Percentiles rank a stretch among this genome's conserved stretches.
Conservation (phyloP, 179 eudicot genomes). For the Dionaea muscipula region DNA sequence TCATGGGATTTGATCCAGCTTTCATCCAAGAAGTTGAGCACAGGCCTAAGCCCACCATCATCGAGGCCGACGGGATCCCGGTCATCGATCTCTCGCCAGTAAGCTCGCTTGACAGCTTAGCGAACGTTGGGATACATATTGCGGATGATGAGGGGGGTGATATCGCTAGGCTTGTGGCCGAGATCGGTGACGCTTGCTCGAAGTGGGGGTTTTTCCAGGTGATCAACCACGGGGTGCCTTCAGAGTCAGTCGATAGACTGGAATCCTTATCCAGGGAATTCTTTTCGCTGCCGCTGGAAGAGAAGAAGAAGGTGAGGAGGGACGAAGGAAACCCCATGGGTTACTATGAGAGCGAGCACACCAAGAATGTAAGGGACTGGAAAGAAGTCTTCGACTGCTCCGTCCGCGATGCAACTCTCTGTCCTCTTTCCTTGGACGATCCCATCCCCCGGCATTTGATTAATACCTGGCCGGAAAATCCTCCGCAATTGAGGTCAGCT, state of each 20-base stretch:
- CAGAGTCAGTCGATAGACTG: constrained; percentile 15
- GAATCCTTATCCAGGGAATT: constrained; percentile 23
- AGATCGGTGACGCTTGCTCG: constrained; percentile 28
- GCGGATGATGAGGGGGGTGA: background rate
- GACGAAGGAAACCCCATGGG: constrained; percentile 37
- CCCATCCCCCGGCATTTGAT: constrained; percentile 8
- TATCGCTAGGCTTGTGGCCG: constrained; percentile 10
- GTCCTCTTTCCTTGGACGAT: constrained; percentile 20
- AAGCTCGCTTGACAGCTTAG: constrained; percentile 7
- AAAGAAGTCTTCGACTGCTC: constrained; percentile 42
- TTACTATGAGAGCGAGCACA: constrained; percentile 39
- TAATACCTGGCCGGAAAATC: constrained; percentile 24
- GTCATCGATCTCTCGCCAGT: constrained; percentile 33
- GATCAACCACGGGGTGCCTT: constrained; percentile 46
- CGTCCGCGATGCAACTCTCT: constrained; percentile 16
- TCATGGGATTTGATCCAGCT: constrained; percentile 41
- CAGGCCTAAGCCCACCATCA: constrained; percentile 29
- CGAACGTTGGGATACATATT: background rate
- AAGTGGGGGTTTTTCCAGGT: constrained; percentile 59
- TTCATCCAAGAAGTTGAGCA: constrained; percentile 55
- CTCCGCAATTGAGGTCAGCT: constrained; percentile 23
- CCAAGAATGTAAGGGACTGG: constrained; percentile 53
- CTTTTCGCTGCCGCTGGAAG: constrained; percentile 24
- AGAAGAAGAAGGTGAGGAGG: constrained; percentile 34
- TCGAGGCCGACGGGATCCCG: constrained; percentile 36